Percentiles rank a stretch among this genome's conserved stretches.
Evolutionary conservation across 306 rosid genomes (phyloP).

Genomic region (Ziziphus jujuba): DNA sequence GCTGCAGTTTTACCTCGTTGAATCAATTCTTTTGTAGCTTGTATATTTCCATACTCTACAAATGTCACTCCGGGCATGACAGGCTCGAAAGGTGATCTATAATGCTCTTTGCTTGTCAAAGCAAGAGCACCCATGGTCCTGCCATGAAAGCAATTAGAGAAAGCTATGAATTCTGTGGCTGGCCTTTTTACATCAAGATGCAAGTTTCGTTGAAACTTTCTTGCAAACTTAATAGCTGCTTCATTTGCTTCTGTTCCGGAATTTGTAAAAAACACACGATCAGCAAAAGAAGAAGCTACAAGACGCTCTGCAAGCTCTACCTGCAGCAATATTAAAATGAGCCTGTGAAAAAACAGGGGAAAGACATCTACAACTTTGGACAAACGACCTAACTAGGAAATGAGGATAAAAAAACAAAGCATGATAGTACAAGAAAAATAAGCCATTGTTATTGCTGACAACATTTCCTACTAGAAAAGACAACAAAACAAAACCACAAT

Average conservation of each 20-base stretch:
- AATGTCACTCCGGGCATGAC: constrained; percentile 96
- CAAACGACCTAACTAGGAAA: background rate
- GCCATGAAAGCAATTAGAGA: constrained; percentile 86
- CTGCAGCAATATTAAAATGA: constrained; percentile 43
- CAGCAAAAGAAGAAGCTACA: constrained; percentile 75
- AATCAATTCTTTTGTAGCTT: constrained; percentile 60
- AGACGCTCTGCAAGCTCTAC: constrained; percentile 77
- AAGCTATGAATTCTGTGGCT: constrained; percentile 70
- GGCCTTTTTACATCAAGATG: constrained; percentile 49
- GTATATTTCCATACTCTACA: constrained; percentile 73
- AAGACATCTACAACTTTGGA: background rate
- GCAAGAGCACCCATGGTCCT: constrained; percentile 96
- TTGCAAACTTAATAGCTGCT: constrained; percentile 89
- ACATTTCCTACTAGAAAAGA: no score
- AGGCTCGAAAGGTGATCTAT: constrained; percentile 87
- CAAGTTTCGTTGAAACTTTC: constrained; percentile 72
- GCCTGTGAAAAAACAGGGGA: background rate
- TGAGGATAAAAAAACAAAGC: background rate
- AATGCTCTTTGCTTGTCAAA: constrained; percentile 89
- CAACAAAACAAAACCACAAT: no score
- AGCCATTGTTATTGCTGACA: background rate
- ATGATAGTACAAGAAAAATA: background rate
- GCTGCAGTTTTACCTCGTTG: constrained; percentile 70
- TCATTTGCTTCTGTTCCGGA: constrained; percentile 98
- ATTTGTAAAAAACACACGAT: constrained; percentile 79